These are phyloP conservation scores for Umbelopsis isabellina DNA, from an alignment of 192 early-diverging fungal species.

Conservation along the genomic window DNA sequence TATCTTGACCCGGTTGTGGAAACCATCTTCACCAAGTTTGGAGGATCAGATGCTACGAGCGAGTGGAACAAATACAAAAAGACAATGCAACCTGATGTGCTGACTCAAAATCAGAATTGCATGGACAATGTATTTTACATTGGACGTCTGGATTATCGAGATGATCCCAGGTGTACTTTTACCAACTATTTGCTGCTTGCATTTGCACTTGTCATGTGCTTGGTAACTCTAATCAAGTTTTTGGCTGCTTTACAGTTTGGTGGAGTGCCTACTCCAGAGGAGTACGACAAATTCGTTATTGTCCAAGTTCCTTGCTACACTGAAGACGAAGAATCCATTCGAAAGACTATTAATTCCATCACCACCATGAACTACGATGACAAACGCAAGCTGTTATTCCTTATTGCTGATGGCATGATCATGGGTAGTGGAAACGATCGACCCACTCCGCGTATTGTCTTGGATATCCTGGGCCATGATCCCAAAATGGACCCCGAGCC, in stretches of 20 bases:
- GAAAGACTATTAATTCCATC: slow-evolving; percentile 76
- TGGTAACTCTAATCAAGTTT: slow-evolving; percentile 78
- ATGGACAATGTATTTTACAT: slow-evolving; percentile 84
- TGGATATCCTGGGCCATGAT: slow-evolving; percentile 71
- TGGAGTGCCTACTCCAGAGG: slow-evolving; percentile 63
- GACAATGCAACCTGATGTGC: slow-evolving; percentile 34
- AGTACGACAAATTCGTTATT: slow-evolving; percentile 79
- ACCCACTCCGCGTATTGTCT: slow-evolving; percentile 80
- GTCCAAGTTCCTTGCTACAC: slow-evolving; percentile 85
- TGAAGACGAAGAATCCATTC: slow-evolving; percentile 76
- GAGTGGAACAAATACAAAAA: slow-evolving; percentile 53
- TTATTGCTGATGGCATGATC: slow-evolving; percentile 84
- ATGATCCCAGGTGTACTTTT: slow-evolving; percentile 77
- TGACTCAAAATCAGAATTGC: slow-evolving; percentile 60
- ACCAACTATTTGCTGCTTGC: slow-evolving; percentile 86
- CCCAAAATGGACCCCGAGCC: slow-evolving; percentile 60
- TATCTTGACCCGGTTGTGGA: slow-evolving; percentile 63
- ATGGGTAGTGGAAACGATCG: slow-evolving; percentile 80
- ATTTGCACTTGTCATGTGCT: slow-evolving; percentile 72
- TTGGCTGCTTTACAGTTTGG: slow-evolving; percentile 76
- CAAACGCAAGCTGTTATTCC: slow-evolving; percentile 76
- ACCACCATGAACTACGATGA: slow-evolving; percentile 76
- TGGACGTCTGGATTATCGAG: slow-evolving; percentile 79
- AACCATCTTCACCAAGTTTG: slow-evolving; percentile 58
- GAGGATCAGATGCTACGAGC: slow-evolving; percentile 57